A percentile compares a stretch with the other conserved stretches of the same genome.
Conservation (phyloP, 2,329 filamentous ascomycete genomes). For the Dactylonectria macrodidyma region DNA sequence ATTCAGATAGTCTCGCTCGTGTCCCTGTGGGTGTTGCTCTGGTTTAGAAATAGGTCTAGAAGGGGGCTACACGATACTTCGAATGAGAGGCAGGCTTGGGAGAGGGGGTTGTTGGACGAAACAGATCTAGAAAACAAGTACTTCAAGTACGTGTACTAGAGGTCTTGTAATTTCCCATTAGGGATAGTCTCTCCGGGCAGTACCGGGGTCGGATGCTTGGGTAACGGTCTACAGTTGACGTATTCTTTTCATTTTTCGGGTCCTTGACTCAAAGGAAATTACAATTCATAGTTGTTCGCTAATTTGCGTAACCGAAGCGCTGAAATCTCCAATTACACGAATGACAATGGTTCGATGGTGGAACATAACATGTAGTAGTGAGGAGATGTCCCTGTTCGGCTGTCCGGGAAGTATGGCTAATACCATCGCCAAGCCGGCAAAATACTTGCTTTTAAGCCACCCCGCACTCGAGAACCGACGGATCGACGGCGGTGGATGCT, state of each 20-base stretch:
- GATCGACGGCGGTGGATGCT: neutral
- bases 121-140: slow-evolving; percentile 36
- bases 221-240: too few relatives aligned
- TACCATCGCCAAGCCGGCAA: slow-evolving; percentile 16
- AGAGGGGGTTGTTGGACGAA: slow-evolving; percentile 31
- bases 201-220: too few relatives aligned
- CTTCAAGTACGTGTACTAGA: slow-evolving; percentile 38
- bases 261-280: too few relatives aligned
- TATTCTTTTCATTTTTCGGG: too few relatives aligned
- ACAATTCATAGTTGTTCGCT: too few relatives aligned
- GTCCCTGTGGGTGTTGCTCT: slow-evolving; percentile 29
- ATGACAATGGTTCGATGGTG: neutral
- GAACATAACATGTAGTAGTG: neutral
- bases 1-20: slow-evolving; percentile 29
- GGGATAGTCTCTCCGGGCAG: neutral
- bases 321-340: neutral
- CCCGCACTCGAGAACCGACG: slow-evolving; percentile 1
- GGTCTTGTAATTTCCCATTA: neutral
- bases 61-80: slow-evolving; percentile 11
- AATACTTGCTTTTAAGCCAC: neutral
- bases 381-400: neutral
- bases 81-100: slow-evolving; percentile 25
- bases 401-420: neutral
- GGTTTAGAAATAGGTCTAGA: slow-evolving; percentile 28
- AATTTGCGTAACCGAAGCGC: too few relatives aligned